Percentiles rank a stretch among this genome's conserved stretches.
phyloP scores from a whole-genome alignment of 768 basidiomycete species.

The Stropharia rugosoannulata region DNA sequence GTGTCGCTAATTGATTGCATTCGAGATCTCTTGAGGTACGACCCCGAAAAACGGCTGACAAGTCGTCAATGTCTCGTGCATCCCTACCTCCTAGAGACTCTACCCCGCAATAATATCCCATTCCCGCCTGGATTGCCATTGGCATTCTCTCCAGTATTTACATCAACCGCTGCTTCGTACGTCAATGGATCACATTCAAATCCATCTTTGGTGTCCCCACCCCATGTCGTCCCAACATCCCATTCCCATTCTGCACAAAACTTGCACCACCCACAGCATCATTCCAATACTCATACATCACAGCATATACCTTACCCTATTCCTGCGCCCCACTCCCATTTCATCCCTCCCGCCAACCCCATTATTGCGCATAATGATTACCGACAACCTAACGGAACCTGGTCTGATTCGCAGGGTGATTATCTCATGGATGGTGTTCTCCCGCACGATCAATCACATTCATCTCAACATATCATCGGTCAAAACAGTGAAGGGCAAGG shows the following conservation, averaged over 20 bases:
- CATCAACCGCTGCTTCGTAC: constrained; percentile 28
- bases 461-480: constrained; percentile 33
- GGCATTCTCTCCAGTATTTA: constrained; percentile 28
- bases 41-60: constrained; percentile 84
- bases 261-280: constrained; percentile 39
- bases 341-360: constrained; percentile 18
- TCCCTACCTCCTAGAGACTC: constrained; percentile 83
- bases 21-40: constrained; percentile 87
- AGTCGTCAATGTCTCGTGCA: constrained; percentile 87
- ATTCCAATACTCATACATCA: constrained; percentile 46
- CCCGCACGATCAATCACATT: constrained; percentile 42
- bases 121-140: constrained; percentile 52
- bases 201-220: constrained; percentile 29
- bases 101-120: constrained; percentile 63
- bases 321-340: constrained; percentile 18
- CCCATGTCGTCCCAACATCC: constrained; percentile 40
- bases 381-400: constrained; percentile 28
- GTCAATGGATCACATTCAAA: constrained; percentile 35
- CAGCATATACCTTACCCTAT: constrained; percentile 53
- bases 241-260: constrained; percentile 44
- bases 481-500: constrained; percentile 52
- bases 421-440: constrained; percentile 65
- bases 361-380: constrained; percentile 24
- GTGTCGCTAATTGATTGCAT: constrained; percentile 88
- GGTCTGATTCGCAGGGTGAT: constrained; percentile 37